Conservation (phyloP, 2,329 filamentous ascomycete genomes). For the Talaromyces marneffei region DNA sequence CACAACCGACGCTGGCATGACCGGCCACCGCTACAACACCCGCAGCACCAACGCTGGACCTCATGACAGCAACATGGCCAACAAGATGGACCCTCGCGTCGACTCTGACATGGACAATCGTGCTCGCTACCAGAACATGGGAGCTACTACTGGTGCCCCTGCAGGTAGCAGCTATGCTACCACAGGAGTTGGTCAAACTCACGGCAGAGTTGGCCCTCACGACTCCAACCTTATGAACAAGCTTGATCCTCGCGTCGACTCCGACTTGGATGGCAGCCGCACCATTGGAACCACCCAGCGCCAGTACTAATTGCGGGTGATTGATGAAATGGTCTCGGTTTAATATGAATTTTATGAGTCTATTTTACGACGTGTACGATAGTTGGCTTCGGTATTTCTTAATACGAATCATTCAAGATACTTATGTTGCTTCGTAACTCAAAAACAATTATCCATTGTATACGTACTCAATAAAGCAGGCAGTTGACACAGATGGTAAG, state of each 20-base stretch:
- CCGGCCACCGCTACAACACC: slow-evolving; percentile 8
- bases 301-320: background rate
- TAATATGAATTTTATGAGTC: background rate
- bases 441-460: background rate
- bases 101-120: slow-evolving; percentile 31
- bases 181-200: slow-evolving; percentile 7
- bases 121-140: slow-evolving; percentile 12
- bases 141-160: slow-evolving; percentile 7
- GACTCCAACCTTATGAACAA: slow-evolving; percentile 43
- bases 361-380: slow-evolving; percentile 2
- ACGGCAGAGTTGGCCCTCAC: slow-evolving; percentile 38
- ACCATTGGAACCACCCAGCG: background rate
- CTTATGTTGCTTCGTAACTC: no score
- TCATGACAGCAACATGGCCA: slow-evolving; percentile 28
- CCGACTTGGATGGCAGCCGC: slow-evolving; percentile 35
- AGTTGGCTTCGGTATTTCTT: background rate
- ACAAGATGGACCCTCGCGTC: slow-evolving; percentile 34
- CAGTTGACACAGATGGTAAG: background rate
- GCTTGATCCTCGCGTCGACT: slow-evolving; percentile 50
- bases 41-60: slow-evolving; percentile 33
- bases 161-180: slow-evolving; percentile 15
- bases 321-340: background rate
- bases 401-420: background rate
- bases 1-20: background rate
- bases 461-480: background rate